These are phyloP conservation scores for Claviceps spartinae DNA, from an alignment of 2,329 filamentous ascomycete genomes.

Conservation along the genomic window DNA sequence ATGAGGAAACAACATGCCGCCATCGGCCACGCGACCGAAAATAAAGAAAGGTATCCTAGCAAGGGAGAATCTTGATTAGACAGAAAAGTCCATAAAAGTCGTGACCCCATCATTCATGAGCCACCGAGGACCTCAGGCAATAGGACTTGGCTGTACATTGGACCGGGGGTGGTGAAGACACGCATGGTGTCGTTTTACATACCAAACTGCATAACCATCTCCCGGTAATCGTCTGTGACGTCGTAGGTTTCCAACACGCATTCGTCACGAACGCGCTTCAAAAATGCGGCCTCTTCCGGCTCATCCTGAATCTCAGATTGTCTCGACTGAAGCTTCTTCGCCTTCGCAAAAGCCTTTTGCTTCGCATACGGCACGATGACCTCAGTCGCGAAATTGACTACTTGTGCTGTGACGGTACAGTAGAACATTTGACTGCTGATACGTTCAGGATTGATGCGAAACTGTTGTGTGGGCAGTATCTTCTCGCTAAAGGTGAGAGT, in stretches of 20 bases:
- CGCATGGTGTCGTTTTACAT: constrained; percentile 11
- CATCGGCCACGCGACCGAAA: constrained; percentile 91
- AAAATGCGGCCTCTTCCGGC: constrained; percentile 66
- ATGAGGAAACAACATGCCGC: constrained; percentile 76
- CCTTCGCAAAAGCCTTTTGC: constrained; percentile 62
- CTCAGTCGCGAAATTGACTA: constrained; percentile 78
- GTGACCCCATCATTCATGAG: no score
- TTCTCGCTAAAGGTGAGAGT: constrained; percentile 65
- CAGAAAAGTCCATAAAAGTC: not conserved
- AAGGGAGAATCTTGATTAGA: constrained; percentile 17
- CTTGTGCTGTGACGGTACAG: constrained; percentile 85
- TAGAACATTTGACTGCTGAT: constrained; percentile 89
- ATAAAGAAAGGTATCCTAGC: constrained; percentile 73
- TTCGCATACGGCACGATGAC: constrained; percentile 76
- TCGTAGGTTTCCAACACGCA: constrained; percentile 75
- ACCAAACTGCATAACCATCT: constrained; percentile 80
- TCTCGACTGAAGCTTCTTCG: constrained; percentile 58
- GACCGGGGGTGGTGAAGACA: not conserved
- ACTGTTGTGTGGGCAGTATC: constrained; percentile 49
- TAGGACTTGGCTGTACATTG: no score
- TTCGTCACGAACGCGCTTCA: constrained; percentile 70
- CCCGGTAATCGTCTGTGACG: constrained; percentile 77
- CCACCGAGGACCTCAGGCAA: no score
- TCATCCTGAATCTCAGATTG: constrained; percentile 47
- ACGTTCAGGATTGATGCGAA: constrained; percentile 70